Conservation (phyloP, 202 grass and related monocot species). For the Bolboschoenoplectus hybrid region DNA sequence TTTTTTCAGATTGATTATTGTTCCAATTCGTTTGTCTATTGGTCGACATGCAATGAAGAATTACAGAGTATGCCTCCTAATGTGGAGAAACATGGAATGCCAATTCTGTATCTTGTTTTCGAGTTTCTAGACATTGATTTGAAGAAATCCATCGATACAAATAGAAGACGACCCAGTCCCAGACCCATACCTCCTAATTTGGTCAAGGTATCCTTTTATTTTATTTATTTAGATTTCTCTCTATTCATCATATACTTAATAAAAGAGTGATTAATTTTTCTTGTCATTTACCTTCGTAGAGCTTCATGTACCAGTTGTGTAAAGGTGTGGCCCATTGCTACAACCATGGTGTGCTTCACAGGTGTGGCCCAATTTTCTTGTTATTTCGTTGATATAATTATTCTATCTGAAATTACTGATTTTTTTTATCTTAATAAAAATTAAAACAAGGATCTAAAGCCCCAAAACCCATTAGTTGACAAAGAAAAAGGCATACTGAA, state of each 20-base stretch:
- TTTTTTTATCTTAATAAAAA: neutral
- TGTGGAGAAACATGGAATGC: slow-evolving; percentile 47
- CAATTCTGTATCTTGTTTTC: slow-evolving; percentile 82
- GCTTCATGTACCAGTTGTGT: slow-evolving; percentile 81
- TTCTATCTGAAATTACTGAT: neutral
- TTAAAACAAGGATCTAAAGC: slow-evolving; percentile 68
- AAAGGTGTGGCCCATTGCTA: slow-evolving; percentile 93
- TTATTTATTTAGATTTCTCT: neutral
- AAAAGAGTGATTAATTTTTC: neutral
- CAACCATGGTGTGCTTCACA: slow-evolving; percentile 87
- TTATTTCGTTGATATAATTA: neutral
- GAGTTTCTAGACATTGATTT: slow-evolving; percentile 89
- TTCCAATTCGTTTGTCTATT: no score
- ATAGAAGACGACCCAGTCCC: slow-evolving; percentile 49
- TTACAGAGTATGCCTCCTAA: no score
- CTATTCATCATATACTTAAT: neutral
- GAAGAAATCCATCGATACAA: slow-evolving; percentile 75
- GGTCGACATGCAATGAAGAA: no score
- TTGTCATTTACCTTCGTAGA: slow-evolving; percentile 46
- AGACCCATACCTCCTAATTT: slow-evolving; percentile 54
- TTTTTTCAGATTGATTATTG: no score
- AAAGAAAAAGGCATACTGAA: slow-evolving; percentile 93
- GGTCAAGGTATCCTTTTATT: slow-evolving; percentile 51
- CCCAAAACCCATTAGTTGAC: slow-evolving; percentile 88
- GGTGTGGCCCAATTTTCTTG: slow-evolving; percentile 44